Evolutionary conservation across 2,329 filamentous ascomycete genomes (phyloP), one percentile per base, ranked within the genome.

Genomic region (Eurotiales sp.): DNA sequence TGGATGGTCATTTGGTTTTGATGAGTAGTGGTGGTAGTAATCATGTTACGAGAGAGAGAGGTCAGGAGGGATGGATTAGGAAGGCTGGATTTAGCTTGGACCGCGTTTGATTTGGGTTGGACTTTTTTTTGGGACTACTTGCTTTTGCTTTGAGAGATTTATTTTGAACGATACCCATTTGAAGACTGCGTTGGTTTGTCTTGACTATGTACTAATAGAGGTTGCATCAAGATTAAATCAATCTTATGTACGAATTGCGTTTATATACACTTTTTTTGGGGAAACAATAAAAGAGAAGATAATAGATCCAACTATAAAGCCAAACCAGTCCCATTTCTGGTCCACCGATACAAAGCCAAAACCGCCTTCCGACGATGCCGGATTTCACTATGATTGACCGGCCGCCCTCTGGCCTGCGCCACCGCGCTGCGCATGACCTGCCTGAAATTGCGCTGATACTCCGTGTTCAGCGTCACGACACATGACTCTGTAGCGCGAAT

Each of bases 371-470:
- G 81, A 48, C 88, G 83, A 65, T 90, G 83, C 59, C 95, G 87
- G 64, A 93, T 88, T 70, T 96, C 90, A 56, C 85, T 86, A 44
- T 90, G 82, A 61, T 95, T 90, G 63, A 95, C 88, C 7, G 88
- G 85, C 45, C 90, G 83, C 25, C 90, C 91, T 45, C 88, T 85
- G 46, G 95, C 90, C 68, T 95, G 89, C 11, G 89, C 87, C 14
- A 96, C 78, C 25, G 91, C 90, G 55, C 88, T 92, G 45, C 90
- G 86, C 90, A 96, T 96, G 30, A 96, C 90, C 72, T 91, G 92
- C 60, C 90, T 88, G 74, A 96, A 96, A 71, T 95, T 95, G 60
- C 91, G 81, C 87, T 95, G 91, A 70, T 96, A 96, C 68, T 96
- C 90, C 1, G 90, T 95, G 66, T 89, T 93, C 46, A 96, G 77